Percentiles rank a stretch among this genome's conserved stretches.
Conservation (phyloP, 2,329 filamentous ascomycete species). For the Xylariaceae sp. region DNA sequence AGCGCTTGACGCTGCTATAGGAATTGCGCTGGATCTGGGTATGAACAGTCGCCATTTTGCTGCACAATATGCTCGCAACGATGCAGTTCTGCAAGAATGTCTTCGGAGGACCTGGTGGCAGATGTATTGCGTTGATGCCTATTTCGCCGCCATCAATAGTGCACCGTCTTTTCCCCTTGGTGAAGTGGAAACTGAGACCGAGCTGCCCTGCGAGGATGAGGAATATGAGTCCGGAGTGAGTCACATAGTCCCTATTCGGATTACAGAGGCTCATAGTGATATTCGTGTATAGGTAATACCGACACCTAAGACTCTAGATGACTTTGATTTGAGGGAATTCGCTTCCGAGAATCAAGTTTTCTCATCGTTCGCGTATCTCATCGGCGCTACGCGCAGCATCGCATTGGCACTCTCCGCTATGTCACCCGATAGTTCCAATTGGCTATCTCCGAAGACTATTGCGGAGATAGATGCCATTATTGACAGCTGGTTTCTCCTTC, state of each 20-base stretch:
- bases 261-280: not conserved
- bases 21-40: conserved; percentile 11
- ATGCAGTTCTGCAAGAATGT: conserved; percentile 14
- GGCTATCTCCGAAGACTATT: conserved; percentile 16
- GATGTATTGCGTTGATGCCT: conserved; percentile 18
- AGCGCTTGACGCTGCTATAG: conserved; percentile 17
- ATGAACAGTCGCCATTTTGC: conserved; percentile 15
- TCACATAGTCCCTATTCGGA: not conserved
- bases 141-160: conserved; percentile 19
- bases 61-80: conserved; percentile 8
- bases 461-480: conserved; percentile 21
- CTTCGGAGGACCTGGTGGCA: conserved; percentile 18
- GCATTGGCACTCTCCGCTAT: conserved; percentile 18
- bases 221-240: conserved; percentile 21
- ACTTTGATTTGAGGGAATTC: conserved; percentile 19
- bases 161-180: conserved; percentile 12
- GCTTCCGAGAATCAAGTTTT: conserved; percentile 14
- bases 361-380: conserved; percentile 21
- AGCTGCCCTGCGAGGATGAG: conserved; percentile 20
- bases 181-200: conserved; percentile 15
- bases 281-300: conserved; percentile 15
- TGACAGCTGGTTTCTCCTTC: conserved; percentile 18
- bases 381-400: conserved; percentile 19
- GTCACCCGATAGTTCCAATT: conserved; percentile 13
- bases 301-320: conserved; percentile 16